phyloP scores from a whole-genome alignment of 345 rosid species.

The Syzygium oleosum region DNA sequence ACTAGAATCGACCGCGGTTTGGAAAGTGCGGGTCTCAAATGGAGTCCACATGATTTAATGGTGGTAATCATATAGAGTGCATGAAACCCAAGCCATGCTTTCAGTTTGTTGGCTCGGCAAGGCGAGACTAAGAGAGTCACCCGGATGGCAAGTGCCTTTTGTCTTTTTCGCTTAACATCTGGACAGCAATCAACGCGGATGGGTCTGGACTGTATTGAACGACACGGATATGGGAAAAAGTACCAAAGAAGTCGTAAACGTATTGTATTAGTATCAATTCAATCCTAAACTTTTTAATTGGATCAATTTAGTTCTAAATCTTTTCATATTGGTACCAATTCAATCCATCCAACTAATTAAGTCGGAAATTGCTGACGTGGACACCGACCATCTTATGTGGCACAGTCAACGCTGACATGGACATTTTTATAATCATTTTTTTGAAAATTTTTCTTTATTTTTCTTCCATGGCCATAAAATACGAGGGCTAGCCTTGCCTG shows the following conservation, averaged over 20 bases:
- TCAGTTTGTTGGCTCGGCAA: neutral
- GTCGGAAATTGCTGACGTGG: fast-evolving
- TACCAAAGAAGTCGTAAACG: no score
- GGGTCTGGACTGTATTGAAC: neutral
- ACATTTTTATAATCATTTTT: neutral
- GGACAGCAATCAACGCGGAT: neutral
- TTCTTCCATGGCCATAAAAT: no score
- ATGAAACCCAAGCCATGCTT: neutral
- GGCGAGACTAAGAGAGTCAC: neutral
- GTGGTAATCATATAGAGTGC: neutral
- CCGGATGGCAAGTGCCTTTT: neutral
- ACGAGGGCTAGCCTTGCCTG: no score
- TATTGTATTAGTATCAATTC: fast-evolving
- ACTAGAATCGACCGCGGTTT: neutral
- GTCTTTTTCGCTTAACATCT: neutral
- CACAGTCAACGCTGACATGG: fast-evolving
- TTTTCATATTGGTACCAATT: no score
- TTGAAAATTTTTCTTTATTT: neutral
- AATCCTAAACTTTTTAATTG: fast-evolving
- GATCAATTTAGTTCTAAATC: fast-evolving
- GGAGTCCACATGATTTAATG: neutral
- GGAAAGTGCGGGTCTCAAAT: neutral
- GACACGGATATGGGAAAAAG: neutral
- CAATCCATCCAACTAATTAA: fast-evolving
- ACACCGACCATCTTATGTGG: fast-evolving